phyloP scores from a whole-genome alignment of 352 stramenopile species.

The Phytophthora capsici region DNA sequence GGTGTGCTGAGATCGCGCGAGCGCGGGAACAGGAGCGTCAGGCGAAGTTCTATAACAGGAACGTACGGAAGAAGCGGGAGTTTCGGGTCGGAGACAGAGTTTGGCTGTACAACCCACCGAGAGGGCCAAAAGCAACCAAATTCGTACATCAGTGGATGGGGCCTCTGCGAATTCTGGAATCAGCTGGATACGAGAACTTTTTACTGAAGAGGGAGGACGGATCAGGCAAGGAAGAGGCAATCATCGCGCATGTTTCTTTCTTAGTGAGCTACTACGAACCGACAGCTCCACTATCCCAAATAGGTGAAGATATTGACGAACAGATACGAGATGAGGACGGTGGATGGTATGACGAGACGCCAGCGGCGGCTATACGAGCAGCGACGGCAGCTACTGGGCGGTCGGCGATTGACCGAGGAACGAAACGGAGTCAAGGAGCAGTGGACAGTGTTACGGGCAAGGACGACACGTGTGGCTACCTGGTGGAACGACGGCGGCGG shows the following conservation, averaged over 20 bases:
- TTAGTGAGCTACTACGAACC: not conserved
- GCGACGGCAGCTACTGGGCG: not conserved
- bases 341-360: not conserved
- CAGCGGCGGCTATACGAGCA: not conserved
- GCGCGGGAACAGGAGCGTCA: not conserved
- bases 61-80: not conserved
- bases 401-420: not conserved
- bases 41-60: not conserved
- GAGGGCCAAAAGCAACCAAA: not conserved
- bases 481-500: not conserved
- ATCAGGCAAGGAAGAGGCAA: not conserved
- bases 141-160: conserved; percentile 1
- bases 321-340: not conserved
- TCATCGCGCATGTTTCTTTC: not conserved
- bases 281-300: not conserved
- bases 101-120: not conserved
- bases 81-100: not conserved
- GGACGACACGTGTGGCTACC: not conserved
- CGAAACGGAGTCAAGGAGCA: not conserved
- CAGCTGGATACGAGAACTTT: not conserved
- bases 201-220: not conserved
- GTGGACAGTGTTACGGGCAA: not conserved
- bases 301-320: not conserved
- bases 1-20: not conserved
- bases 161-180: not conserved